Evolutionary conservation across 768 basidiomycete species (phyloP), one percentile per base, ranked within the genome.

Genomic region (Lactarius sanguifluus): DNA sequence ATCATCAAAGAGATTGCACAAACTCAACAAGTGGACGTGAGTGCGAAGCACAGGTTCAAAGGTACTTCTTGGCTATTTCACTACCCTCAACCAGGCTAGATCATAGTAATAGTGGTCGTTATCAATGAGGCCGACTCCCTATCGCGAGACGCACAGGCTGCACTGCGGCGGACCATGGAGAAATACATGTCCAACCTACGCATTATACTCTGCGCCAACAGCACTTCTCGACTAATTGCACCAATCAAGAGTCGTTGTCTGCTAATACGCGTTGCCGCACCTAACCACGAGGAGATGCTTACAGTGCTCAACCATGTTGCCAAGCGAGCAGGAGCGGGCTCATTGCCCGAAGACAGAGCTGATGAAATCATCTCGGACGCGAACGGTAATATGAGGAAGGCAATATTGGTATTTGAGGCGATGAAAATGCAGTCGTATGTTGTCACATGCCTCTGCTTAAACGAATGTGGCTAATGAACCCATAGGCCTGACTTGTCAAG

Each of bases 101-200:
- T 30, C 57, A 63, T 41, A 30, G 8, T 25, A 7, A 7, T 70
- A 98, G 96, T 96, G n/a, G 96, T 99, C 59, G 84, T 99, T 65
- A 97, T 99, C 73, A 98, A 98, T 71, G 96, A 98, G 78, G 96
- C 96, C 2, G 96, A 99, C 76, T 89, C 92, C 0, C 83, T 99
- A 50, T 88, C 93, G 13, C 88, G 96, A 62, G 96, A 99, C 78
- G 96, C 96, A 1, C 96, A 99, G 80, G 95, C 96, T 0, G 96
- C 96, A 9, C 84, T 99, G 40, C 88, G 96, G 73, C 84, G 96
- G 64, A 99, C 96, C 12, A 99, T 98, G 96, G 96, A 99, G 75
- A 98, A 98, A 77, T 98, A 96, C 81, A 98, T 97, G 91, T 87
- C 89, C 50, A 99, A 98, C 76, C 85, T 99, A 86, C 87, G 96